Conservation (phyloP, 1,284 basidiomycete genomes). For the Pseudomicrostroma phylloplanum region DNA sequence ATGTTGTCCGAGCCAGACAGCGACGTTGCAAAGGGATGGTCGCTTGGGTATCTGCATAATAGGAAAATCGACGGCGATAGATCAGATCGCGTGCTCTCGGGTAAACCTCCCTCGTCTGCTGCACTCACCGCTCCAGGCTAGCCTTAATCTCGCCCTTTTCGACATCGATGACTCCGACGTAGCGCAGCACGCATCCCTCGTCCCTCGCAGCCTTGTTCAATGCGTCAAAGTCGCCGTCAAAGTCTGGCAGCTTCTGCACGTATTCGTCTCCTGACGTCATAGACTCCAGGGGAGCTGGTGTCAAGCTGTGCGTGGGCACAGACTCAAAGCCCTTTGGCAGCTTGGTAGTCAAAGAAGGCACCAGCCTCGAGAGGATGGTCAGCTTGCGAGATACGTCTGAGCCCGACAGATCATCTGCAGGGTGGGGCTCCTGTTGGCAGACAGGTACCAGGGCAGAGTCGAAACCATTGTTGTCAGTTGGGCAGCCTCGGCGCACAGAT, state of each 20-base stretch:
- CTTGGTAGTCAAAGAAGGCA: slow-evolving; percentile 31
- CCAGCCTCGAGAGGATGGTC: slow-evolving; percentile 75
- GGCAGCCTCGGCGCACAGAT: not conserved
- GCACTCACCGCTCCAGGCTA: slow-evolving; percentile 65
- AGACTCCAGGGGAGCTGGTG: slow-evolving; percentile 67
- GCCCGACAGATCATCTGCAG: slow-evolving; percentile 90
- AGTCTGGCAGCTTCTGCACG: slow-evolving; percentile 70
- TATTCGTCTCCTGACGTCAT: slow-evolving; percentile 61
- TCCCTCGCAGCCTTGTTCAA: slow-evolving; percentile 70
- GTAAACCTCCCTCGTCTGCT: slow-evolving; percentile 47
- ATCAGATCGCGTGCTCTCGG: too few species aligned
- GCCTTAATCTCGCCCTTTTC: slow-evolving; percentile 70
- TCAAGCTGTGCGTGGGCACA: slow-evolving; percentile 77
- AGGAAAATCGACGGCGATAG: not conserved
- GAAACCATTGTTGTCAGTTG: not conserved
- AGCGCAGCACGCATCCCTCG: slow-evolving; percentile 77
- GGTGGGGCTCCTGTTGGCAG: slow-evolving; percentile 66
- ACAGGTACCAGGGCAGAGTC: slow-evolving; percentile 55
- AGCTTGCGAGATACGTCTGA: slow-evolving; percentile 95
- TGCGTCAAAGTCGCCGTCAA: slow-evolving; percentile 72
- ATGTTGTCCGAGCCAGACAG: slow-evolving; percentile 96
- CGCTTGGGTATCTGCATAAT: slow-evolving; percentile 66
- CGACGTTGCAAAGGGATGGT: slow-evolving; percentile 89
- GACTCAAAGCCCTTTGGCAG: slow-evolving; percentile 68
- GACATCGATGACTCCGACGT: slow-evolving; percentile 89